Evolutionary conservation across 192 early-diverging fungal genomes (phyloP).

Genomic region (Entomortierella lignicola): DNA sequence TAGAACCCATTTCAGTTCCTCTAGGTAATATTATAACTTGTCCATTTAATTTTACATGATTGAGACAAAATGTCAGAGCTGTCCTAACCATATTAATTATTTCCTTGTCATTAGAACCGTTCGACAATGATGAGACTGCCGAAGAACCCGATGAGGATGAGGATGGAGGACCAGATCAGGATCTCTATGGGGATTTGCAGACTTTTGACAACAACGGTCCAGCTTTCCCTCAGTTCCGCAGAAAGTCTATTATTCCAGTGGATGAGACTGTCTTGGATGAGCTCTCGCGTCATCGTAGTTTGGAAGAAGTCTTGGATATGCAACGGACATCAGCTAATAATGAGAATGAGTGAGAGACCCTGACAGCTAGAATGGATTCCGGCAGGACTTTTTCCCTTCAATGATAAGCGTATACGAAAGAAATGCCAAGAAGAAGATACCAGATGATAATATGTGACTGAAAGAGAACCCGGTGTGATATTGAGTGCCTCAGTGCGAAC

Average conservation of each 20-base stretch:
- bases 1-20: constrained; percentile 37
- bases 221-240: constrained; percentile 63
- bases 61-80: background rate
- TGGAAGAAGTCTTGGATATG: constrained; percentile 65
- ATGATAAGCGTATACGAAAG: background rate
- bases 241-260: constrained; percentile 75
- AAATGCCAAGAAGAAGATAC: constrained; percentile 3
- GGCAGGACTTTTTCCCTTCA: background rate
- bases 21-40: constrained; percentile 20
- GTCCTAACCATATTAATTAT: background rate
- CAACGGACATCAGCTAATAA: constrained; percentile 25
- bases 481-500: background rate
- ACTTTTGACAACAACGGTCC: constrained; percentile 57
- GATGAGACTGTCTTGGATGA: constrained; percentile 71
- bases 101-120: constrained; percentile 15
- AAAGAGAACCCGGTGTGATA: background rate
- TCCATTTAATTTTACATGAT: background rate
- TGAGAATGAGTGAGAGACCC: constrained; percentile 14
- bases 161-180: constrained; percentile 21
- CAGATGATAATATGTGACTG: background rate
- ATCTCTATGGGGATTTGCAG: constrained; percentile 55
- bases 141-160: constrained; percentile 39
- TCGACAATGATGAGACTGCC: constrained; percentile 26
- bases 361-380: too few relatives aligned
- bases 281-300: constrained; percentile 64